Percentiles rank a stretch among this genome's conserved stretches.
Conservation (phyloP, 2,329 filamentous ascomycete species). For the Fonsecaea monophora region DNA sequence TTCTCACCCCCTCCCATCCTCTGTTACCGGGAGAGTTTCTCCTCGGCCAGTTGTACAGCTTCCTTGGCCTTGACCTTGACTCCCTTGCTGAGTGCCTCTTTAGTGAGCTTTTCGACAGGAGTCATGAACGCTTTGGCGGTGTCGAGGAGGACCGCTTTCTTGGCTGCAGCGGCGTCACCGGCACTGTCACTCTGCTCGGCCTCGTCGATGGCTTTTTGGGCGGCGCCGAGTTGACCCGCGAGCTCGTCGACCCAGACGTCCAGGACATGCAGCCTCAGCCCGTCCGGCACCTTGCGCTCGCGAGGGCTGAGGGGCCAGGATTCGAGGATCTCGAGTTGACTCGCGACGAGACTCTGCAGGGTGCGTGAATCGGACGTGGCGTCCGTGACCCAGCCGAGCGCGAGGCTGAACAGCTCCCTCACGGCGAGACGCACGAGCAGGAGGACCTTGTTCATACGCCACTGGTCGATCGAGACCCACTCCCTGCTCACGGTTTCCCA, state of each 20-base stretch:
- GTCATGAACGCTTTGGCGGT: constrained; percentile 29
- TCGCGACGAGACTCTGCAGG: constrained; percentile 39
- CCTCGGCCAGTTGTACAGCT: constrained; percentile 24
- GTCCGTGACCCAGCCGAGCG: constrained; percentile 20
- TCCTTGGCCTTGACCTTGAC: constrained; percentile 37
- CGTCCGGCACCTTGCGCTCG: constrained; percentile 72
- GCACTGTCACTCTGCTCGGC: constrained; percentile 8
- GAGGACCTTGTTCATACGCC: constrained; percentile 91
- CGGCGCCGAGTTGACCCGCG: constrained; percentile 26
- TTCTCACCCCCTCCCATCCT: not conserved
- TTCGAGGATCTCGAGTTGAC: constrained; percentile 26
- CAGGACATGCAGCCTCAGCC: constrained; percentile 81
- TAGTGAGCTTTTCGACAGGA: constrained; percentile 30
- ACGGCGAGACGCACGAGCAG: constrained; percentile 73
- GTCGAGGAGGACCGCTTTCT: constrained; percentile 13
- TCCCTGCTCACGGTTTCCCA: constrained; percentile 74
- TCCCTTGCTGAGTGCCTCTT: constrained; percentile 34
- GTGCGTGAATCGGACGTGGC: constrained; percentile 31
- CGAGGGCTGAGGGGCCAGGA: constrained; percentile 52
- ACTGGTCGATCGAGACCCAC: constrained; percentile 73
- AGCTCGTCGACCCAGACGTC: constrained; percentile 94
- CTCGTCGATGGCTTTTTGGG: constrained; percentile 17
- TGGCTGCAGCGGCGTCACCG: not conserved
- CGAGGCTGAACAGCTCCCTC: constrained; percentile 34
- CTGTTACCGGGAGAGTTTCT: constrained; percentile 18